Percentiles rank a stretch among this genome's conserved stretches.
phyloP scores from a whole-genome alignment of 257 asterid species.

The Fraxinus cuspidata region DNA sequence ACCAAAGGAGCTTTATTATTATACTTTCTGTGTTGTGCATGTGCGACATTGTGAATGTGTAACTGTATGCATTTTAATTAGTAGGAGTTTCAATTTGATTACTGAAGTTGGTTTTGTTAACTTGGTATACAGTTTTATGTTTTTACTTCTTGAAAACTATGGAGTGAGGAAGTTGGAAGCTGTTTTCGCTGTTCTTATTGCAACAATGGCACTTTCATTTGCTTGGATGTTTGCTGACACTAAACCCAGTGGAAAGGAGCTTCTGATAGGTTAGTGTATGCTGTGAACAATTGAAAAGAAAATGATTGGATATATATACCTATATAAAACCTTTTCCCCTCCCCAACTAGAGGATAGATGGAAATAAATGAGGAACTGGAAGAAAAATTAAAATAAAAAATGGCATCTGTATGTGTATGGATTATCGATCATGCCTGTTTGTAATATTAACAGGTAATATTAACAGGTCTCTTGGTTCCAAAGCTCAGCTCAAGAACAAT shows the following conservation, averaged over 20 bases:
- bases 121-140: constrained; percentile 68
- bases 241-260: constrained; percentile 75
- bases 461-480: constrained; percentile 84
- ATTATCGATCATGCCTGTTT: not conserved
- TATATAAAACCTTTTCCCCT: not conserved
- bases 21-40: constrained; percentile 1
- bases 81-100: constrained; percentile 26
- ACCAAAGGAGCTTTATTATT: not conserved
- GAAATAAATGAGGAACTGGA: not conserved
- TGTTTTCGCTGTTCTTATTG: constrained; percentile 87
- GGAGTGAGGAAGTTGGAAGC: constrained; percentile 99
- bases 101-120: constrained; percentile 29
- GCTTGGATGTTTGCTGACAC: constrained; percentile 99
- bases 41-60: constrained; percentile 14
- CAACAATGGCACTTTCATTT: constrained; percentile 88
- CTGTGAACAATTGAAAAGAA: not conserved
- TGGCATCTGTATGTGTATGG: not conserved
- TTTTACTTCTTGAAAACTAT: constrained; percentile 94
- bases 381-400: not conserved
- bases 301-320: constrained; percentile 13
- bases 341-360: not conserved
- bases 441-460: constrained; percentile 40
- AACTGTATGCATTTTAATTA: constrained; percentile 25
- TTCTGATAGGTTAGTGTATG: constrained; percentile 58
- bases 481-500: constrained; percentile 88